Evolutionary conservation across 208 protist genomes (phyloP).

Genomic region (Crithidia brevicula): DNA sequence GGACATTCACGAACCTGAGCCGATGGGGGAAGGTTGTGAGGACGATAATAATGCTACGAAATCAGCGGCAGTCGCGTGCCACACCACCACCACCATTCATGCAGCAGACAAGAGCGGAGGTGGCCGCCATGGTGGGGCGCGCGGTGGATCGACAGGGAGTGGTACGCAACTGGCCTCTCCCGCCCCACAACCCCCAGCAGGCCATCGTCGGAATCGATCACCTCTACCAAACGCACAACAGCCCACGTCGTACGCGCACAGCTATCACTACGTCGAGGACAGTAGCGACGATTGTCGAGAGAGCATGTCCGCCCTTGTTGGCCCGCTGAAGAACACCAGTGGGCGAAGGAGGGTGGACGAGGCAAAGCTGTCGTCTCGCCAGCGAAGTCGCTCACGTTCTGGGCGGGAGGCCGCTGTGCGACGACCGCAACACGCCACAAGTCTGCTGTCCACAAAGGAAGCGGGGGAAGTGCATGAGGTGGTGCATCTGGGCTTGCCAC

Average conservation of each 20-base stretch:
- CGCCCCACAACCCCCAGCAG: too few relatives aligned
- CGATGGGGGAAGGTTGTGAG: too few relatives aligned
- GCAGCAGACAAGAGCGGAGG: neutral
- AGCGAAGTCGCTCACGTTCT: constrained; percentile 1
- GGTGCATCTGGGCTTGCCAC: constrained; percentile 13
- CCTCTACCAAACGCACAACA: neutral
- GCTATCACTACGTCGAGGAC: constrained; percentile 10
- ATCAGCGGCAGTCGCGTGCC: too few relatives aligned
- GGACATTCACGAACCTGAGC: neutral
- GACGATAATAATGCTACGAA: too few relatives aligned
- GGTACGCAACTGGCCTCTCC: neutral
- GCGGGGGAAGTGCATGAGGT: neutral
- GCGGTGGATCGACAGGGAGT: neutral
- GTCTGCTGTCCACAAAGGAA: constrained; percentile 14
- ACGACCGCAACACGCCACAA: constrained; percentile 13
- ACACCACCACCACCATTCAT: too few relatives aligned
- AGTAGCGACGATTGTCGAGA: neutral
- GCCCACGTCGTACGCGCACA: constrained; percentile 3
- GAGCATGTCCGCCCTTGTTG: neutral
- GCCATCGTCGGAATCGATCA: too few relatives aligned
- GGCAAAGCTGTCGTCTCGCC: neutral
- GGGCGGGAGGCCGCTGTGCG: neutral
- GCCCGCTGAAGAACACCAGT: neutral
- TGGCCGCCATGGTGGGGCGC: too few relatives aligned
- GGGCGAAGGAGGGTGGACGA: neutral